Evolutionary conservation across 345 rosid species (phyloP), one percentile per base, ranked within the genome.

Genomic region (Citrus glauca): DNA sequence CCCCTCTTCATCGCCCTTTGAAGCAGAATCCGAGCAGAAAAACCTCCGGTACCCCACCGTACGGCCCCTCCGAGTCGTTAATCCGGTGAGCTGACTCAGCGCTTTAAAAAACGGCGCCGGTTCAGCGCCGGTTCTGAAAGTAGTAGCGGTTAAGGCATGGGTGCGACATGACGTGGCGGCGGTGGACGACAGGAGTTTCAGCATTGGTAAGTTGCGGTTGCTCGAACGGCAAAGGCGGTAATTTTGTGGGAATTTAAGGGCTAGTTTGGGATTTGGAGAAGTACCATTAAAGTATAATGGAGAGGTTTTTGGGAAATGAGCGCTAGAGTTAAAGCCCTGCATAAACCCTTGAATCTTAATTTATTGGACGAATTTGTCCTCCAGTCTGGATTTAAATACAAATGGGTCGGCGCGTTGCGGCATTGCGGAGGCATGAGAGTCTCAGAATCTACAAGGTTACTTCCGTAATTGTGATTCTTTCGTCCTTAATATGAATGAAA

Each of bases 11-110:
- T 45, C 65, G 8, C 81, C 81, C 8, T 79, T 89, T 35, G 80
- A 71, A 16, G 79, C 70, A 69, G 97, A 92, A 76, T 84, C 90
- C 9, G 98, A 91, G 88, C 94, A 94, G 86, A 94, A 94, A 84
- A 85, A 89, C 65, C 83, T 93, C 70, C 93, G 85, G 56, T 78
- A 90, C 42, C 78, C 82, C 30, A 77, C 84, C 57, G 73, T 33
- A 6, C 72, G 61, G 62, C 79, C 73, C 59, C 89, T 73, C 57
- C 87, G 85, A 75, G 74, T 2, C 42, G 62, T 78, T 84, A 79
- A 75, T 17, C 88, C 85, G 57, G 84, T 74, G 69, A 91, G 71
- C 38, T 87, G 87, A 78, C 86, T 89, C 80, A 89, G 78, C 59
- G 85, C 80, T 67, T 89, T 73, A 66, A 87, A 83, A 20, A 87